These are phyloP conservation scores for Sodiomyces alkalinus DNA, from an alignment of 2,329 filamentous ascomycete species.

Conservation along the genomic window DNA sequence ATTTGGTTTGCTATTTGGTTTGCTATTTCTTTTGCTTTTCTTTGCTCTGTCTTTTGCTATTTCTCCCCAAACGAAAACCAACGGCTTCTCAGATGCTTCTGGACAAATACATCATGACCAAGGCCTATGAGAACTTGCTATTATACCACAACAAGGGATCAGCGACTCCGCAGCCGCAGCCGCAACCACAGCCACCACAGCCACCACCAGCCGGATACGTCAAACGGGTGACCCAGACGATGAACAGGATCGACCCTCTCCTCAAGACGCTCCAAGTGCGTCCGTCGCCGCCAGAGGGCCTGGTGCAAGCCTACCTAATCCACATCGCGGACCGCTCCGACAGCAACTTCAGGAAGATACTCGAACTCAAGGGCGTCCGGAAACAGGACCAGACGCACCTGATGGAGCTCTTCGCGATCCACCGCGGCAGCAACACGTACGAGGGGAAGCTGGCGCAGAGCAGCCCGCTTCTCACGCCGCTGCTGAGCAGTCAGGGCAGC, in stretches of 20 bases:
- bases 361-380: slow-evolving; percentile 86
- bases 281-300: slow-evolving; percentile 75
- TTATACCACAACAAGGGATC: slow-evolving; percentile 38
- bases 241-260: slow-evolving; percentile 77
- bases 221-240: slow-evolving; percentile 72
- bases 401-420: slow-evolving; percentile 67
- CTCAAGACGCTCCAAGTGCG: slow-evolving; percentile 95
- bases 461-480: slow-evolving; percentile 55
- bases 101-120: slow-evolving; percentile 82
- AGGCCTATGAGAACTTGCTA: slow-evolving; percentile 58
- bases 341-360: slow-evolving; percentile 87
- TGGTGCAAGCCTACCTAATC: slow-evolving; percentile 94
- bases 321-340: slow-evolving; percentile 91
- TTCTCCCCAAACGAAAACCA: slow-evolving; percentile 7
- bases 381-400: slow-evolving; percentile 71
- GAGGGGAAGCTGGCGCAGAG: slow-evolving; percentile 50
- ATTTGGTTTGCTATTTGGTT: no score
- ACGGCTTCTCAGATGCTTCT: slow-evolving; percentile 64
- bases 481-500: slow-evolving; percentile 33
- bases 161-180: no score
- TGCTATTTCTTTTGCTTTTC: no score
- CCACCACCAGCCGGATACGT: slow-evolving; percentile 47
- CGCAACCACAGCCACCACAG: no score
- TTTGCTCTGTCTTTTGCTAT: no score
- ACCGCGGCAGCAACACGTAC: slow-evolving; percentile 61